Conservation (phyloP, 805 yeast species). For the Saturnispora kantuleensis region DNA sequence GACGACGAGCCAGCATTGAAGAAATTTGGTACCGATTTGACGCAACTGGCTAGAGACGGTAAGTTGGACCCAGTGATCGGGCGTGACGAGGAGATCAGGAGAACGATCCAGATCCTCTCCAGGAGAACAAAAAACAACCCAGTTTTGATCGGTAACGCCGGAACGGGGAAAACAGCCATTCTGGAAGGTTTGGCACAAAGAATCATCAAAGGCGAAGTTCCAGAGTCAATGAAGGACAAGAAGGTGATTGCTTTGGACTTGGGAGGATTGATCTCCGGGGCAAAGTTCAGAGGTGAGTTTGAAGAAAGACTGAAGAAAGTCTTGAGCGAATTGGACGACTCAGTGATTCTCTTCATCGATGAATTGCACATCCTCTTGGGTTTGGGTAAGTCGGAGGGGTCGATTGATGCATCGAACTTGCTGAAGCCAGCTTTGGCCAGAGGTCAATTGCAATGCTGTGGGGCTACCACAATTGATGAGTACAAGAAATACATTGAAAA, state of each 20-base stretch:
- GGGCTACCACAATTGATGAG: constrained; percentile 94
- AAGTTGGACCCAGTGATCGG: constrained; percentile 96
- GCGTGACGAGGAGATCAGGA: constrained; percentile 85
- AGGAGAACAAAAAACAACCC: constrained; percentile 94
- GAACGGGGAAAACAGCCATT: constrained; percentile 96
- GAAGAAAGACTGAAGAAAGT: constrained; percentile 81
- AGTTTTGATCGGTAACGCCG: constrained; percentile 90
- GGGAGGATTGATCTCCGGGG: constrained; percentile 87
- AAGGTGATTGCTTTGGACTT: constrained; percentile 75
- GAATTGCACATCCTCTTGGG: constrained; percentile 87
- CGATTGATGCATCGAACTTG: constrained; percentile 90
- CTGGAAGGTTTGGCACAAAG: constrained; percentile 96
- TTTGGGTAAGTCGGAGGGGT: constrained; percentile 86
- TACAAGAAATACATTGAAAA: constrained; percentile 88
- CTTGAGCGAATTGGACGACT: constrained; percentile 72
- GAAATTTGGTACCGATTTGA: constrained; percentile 76
- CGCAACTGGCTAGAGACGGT: constrained; percentile 80
- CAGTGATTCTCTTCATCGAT: constrained; percentile 75
- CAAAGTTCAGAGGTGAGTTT: constrained; percentile 92
- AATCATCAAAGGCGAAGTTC: constrained; percentile 85
- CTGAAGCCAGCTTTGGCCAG: constrained; percentile 91
- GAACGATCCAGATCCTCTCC: constrained; percentile 87
- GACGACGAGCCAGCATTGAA: constrained; percentile 68
- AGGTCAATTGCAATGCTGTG: constrained; percentile 86
- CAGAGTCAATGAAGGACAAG: constrained; percentile 86